A percentile compares a stretch with the other conserved stretches of the same genome.
These are phyloP conservation scores for Amphibolis antarctica DNA, from an alignment of 106 monocot genomes.

Conservation along the genomic window DNA sequence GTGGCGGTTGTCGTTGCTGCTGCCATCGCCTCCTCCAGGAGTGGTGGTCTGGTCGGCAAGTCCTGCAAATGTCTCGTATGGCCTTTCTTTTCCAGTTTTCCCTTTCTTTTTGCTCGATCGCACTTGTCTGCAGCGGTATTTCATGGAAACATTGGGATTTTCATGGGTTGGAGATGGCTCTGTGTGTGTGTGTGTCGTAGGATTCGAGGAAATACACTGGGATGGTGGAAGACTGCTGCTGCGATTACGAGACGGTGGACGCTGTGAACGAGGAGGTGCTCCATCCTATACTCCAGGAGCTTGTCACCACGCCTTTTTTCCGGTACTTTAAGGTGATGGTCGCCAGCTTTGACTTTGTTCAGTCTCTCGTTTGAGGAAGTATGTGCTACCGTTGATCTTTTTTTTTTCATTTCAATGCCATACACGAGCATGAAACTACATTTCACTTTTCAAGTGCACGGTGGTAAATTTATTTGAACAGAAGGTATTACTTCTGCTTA, in stretches of 20 bases:
- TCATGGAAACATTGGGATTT: not conserved
- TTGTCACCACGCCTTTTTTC: conserved; percentile 73
- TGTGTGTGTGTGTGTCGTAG: conserved; percentile 14
- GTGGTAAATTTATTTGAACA: not conserved
- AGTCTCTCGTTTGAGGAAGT: not conserved
- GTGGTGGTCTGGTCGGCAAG: conserved; percentile 1
- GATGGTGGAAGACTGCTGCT: conserved; percentile 86
- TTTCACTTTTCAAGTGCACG: not conserved
- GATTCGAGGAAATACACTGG: conserved; percentile 56
- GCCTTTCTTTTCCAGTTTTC: not conserved
- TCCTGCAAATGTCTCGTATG: conserved; percentile 23
- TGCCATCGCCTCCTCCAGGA: conserved; percentile 21
- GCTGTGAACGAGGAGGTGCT: conserved; percentile 64
- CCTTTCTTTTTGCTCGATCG: not conserved
- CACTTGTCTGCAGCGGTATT: not conserved
- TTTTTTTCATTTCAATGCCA: not conserved
- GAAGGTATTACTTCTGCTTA: not conserved
- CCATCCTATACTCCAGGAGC: conserved; percentile 74
- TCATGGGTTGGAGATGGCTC: not conserved
- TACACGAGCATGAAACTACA: not conserved
- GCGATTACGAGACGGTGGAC: conserved; percentile 92
- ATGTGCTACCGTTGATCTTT: not conserved
- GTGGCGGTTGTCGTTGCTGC: conserved; percentile 28
- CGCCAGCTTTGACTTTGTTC: not conserved
- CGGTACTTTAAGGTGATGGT: conserved; percentile 70